These are phyloP conservation scores for Lenwebbia sp. DNA, from an alignment of 345 rosid genomes.

Conservation along the genomic window DNA sequence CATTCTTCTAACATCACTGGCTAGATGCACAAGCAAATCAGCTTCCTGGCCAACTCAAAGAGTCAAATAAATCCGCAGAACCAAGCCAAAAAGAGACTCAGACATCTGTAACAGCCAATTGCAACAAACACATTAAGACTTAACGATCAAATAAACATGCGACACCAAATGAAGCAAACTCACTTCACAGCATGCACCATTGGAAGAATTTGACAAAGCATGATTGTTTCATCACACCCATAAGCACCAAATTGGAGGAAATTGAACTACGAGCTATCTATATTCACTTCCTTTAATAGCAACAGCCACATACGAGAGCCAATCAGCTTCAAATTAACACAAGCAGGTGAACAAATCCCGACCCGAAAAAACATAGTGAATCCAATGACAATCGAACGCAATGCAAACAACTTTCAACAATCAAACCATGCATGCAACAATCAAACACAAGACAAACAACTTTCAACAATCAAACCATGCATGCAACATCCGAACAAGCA, in stretches of 20 bases:
- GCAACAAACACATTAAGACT: neutral
- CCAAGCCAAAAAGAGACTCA: neutral
- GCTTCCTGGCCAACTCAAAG: neutral
- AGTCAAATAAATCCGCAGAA: neutral
- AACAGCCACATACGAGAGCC: neutral
- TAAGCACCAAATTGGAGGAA: neutral
- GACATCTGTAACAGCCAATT: neutral
- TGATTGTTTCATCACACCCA: neutral
- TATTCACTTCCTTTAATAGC: neutral
- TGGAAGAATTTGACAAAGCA: neutral
- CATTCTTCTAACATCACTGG: neutral
- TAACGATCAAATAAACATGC: neutral
- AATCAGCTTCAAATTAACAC: neutral
- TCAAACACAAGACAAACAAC: too few relatives aligned
- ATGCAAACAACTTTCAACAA: neutral
- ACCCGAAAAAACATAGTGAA: neutral
- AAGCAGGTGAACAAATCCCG: neutral
- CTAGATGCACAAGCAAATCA: neutral
- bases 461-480: neutral
- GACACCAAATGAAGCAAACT: neutral
- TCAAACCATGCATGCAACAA: neutral
- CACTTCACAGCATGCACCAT: neutral
- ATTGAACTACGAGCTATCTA: neutral
- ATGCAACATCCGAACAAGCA: neutral
- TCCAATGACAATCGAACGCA: neutral